These are phyloP conservation scores for Coemansia sp. DNA, from an alignment of 192 early-diverging fungal species.

Conservation along the genomic window DNA sequence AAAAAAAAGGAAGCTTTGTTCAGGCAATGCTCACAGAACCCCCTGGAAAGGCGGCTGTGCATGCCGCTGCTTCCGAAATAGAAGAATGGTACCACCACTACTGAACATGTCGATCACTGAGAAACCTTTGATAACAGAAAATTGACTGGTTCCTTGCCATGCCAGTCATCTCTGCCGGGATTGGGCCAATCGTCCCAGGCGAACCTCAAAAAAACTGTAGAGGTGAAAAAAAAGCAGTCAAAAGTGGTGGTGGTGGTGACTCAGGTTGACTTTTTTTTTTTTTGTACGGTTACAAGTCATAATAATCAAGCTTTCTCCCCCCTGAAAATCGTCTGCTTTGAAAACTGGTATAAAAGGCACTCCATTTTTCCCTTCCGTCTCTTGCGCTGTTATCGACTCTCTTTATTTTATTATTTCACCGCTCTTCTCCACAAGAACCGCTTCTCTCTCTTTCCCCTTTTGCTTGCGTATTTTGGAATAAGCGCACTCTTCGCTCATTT, in stretches of 20 bases:
- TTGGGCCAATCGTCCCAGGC: not conserved
- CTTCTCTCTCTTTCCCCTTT: too few relatives aligned
- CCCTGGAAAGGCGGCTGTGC: not conserved
- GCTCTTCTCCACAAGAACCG: not conserved
- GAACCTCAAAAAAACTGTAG: not conserved
- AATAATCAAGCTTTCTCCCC: not conserved
- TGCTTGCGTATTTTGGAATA: not conserved
- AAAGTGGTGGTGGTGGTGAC: not conserved
- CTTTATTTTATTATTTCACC: not conserved
- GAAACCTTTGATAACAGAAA: constrained; percentile 2
- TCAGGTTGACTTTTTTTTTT: not conserved
- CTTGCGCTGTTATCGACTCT: not conserved
- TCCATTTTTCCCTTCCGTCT: not conserved
- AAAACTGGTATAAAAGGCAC: not conserved
- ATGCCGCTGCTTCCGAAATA: too few relatives aligned
- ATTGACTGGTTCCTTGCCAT: not conserved
- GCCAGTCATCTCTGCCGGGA: not conserved
- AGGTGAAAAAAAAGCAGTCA: not conserved
- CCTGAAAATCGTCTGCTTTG: constrained; percentile 4
- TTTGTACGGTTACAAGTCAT: too few relatives aligned
- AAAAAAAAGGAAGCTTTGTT: not conserved
- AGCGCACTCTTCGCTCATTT: not conserved
- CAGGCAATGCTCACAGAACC: not conserved
- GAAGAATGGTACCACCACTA: not conserved
- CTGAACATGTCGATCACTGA: not conserved